Conservation (phyloP, 176 grass and related monocot species). For the Alloteropsis semialata region DNA sequence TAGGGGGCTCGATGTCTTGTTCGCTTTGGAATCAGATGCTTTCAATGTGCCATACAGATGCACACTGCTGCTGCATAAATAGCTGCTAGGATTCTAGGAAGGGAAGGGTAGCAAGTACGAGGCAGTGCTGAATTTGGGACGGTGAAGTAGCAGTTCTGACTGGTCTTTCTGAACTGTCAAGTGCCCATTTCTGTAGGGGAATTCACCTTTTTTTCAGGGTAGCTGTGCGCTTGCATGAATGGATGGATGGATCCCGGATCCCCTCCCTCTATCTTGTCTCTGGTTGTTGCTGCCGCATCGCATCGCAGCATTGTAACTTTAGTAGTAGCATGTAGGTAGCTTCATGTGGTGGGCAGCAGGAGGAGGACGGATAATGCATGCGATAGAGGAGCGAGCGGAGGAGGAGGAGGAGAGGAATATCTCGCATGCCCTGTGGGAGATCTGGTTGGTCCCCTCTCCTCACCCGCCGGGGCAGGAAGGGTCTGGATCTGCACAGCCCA, state of each 20-base stretch:
- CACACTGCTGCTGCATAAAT: slow-evolving; percentile 14
- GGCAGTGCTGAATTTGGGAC: slow-evolving; percentile 13
- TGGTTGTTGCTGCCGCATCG: too few relatives aligned
- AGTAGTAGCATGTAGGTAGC: background rate
- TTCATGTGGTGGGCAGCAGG: background rate
- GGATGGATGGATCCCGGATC: background rate
- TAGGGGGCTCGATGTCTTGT: slow-evolving; percentile 15
- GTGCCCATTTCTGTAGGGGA: background rate
- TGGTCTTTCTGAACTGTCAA: background rate
- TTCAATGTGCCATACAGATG: background rate
- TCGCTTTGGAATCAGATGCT: slow-evolving; percentile 34
- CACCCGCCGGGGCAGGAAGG: background rate
- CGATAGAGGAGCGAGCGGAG: background rate
- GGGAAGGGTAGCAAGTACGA: background rate
- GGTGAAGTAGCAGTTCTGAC: slow-evolving; percentile 4
- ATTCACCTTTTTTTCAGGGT: background rate
- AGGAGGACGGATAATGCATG: background rate
- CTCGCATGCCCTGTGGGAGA: slow-evolving; percentile 17
- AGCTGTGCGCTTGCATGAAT: background rate
- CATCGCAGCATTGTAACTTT: background rate
- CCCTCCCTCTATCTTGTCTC: too few relatives aligned
- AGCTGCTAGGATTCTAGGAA: background rate
- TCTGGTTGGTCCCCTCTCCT: slow-evolving; percentile 29
- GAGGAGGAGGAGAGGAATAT: background rate
- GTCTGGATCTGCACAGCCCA: slow-evolving; percentile 45